phyloP scores from a whole-genome alignment of 177 flowering plant genomes.

The Vitis hybrid region DNA sequence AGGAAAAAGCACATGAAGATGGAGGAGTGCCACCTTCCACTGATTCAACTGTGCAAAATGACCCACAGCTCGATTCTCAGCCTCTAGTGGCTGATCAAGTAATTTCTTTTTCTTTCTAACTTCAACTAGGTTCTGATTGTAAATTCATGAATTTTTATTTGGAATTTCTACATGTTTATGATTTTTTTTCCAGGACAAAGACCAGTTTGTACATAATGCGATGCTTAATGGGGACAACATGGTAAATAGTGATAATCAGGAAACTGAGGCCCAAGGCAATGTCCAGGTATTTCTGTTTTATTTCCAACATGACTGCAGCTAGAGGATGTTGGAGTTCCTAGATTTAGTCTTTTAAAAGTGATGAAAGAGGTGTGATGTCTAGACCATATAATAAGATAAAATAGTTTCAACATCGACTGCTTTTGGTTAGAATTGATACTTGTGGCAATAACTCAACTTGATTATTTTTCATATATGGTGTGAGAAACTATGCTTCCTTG shows the following conservation, averaged over 20 bases:
- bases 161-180: background rate
- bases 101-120: conserved; percentile 6
- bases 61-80: conserved; percentile 25
- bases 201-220: conserved; percentile 13
- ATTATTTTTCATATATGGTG: background rate
- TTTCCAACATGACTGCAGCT: background rate
- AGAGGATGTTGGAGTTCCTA: background rate
- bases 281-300: conserved; percentile 36
- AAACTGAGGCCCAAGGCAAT: conserved; percentile 28
- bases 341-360: background rate
- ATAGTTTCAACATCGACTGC: too few species aligned
- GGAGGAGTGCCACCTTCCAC: conserved; percentile 23
- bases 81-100: conserved; percentile 28
- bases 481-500: background rate
- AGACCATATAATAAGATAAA: too few species aligned
- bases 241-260: conserved; percentile 18
- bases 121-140: background rate
- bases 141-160: background rate
- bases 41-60: conserved; percentile 22
- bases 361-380: too few species aligned
- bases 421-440: too few species aligned
- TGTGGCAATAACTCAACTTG: background rate
- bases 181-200: conserved; percentile 28
- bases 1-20: conserved; percentile 42
- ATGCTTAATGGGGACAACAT: conserved; percentile 23